phyloP scores from a whole-genome alignment of 257 asterid species.

The Datura wrightii region DNA sequence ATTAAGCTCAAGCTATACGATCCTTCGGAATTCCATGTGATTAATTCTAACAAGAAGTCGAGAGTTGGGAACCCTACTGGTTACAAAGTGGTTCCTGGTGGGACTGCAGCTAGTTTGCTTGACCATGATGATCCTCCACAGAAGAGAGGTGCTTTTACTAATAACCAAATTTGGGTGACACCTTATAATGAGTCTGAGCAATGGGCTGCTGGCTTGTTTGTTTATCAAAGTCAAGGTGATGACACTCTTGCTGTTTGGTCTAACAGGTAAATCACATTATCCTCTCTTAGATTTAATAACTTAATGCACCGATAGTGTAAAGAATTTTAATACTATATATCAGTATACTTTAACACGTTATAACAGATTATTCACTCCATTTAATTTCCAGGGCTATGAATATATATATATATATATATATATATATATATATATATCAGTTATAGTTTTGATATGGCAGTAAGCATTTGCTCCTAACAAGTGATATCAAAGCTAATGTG shows the following conservation, averaged over 20 bases:
- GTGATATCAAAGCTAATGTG: too few relatives aligned
- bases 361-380: neutral
- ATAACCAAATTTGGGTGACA: constrained; percentile 96
- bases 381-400: neutral
- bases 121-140: constrained; percentile 87
- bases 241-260: constrained; percentile 95
- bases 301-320: neutral
- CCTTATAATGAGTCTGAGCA: constrained; percentile 75
- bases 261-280: constrained; percentile 58
- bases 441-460: neutral
- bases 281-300: neutral
- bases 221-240: constrained; percentile 91
- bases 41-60: constrained; percentile 69
- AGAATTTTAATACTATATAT: neutral
- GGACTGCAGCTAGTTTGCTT: constrained; percentile 90
- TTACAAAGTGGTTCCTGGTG: constrained; percentile 85
- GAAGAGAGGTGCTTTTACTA: constrained; percentile 74
- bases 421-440: too few relatives aligned
- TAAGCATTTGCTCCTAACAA: neutral
- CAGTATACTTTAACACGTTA: neutral
- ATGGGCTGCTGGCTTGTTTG: constrained; percentile 92
- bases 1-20: constrained; percentile 68
- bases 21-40: constrained; percentile 87
- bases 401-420: too few relatives aligned
- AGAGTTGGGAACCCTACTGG: constrained; percentile 86